These are phyloP conservation scores for Cubamyces lactineus DNA, from an alignment of 768 basidiomycete species.

Conservation along the genomic window DNA sequence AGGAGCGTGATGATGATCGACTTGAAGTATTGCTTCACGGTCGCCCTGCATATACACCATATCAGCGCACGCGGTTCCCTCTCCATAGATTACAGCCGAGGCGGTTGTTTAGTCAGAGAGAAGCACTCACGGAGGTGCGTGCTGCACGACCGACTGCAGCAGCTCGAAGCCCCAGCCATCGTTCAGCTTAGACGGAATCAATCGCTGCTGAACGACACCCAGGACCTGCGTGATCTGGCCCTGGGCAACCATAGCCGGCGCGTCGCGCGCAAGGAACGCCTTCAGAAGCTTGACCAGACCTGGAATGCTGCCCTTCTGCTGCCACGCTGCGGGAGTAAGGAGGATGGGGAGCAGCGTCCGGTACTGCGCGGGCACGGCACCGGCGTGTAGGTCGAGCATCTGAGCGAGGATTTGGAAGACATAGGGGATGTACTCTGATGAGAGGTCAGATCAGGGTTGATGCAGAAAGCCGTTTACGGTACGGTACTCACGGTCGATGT, in stretches of 20 bases:
- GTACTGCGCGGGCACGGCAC: conserved; percentile 74
- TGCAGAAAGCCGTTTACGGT: not conserved
- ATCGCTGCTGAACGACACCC: conserved; percentile 87
- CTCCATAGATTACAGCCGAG: no score
- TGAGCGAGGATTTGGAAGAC: conserved; percentile 96
- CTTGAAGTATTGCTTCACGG: conserved; percentile 74
- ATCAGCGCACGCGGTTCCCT: not conserved
- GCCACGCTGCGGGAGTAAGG: conserved; percentile 86
- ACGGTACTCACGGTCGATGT: conserved; percentile 78
- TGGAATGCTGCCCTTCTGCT: conserved; percentile 92
- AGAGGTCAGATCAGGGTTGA: not conserved
- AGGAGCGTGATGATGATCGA: conserved; percentile 77
- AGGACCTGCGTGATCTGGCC: conserved; percentile 80
- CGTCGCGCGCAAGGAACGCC: conserved; percentile 79
- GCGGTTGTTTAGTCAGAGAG: not conserved
- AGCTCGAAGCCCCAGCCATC: conserved; percentile 93
- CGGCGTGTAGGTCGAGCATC: conserved; percentile 82
- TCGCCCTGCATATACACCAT: conserved; percentile 43
- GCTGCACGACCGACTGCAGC: conserved; percentile 71
- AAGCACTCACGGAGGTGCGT: conserved; percentile 70
- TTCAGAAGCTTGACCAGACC: conserved; percentile 88
- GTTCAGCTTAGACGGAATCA: conserved; percentile 86
- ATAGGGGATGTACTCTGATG: conserved; percentile 92
- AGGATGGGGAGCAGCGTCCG: conserved; percentile 78
- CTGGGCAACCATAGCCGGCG: conserved; percentile 61